Evolutionary conservation across 352 stramenopile genomes (phyloP).

Genomic region (Phytophthora citricola): DNA sequence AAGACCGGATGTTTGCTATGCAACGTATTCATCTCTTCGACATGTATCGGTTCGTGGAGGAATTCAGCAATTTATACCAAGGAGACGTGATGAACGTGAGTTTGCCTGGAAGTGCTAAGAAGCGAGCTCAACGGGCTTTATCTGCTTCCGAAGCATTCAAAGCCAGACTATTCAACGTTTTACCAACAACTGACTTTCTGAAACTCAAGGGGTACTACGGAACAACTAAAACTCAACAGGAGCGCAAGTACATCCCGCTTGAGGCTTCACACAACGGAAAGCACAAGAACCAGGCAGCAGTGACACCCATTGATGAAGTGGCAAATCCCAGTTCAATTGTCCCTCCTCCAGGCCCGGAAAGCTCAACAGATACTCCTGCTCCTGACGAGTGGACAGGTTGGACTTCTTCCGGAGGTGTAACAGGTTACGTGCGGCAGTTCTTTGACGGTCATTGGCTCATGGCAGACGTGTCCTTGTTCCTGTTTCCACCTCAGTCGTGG

Average conservation of each 20-base stretch:
- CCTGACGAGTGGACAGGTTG: slow-evolving; percentile 34
- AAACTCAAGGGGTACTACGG: slow-evolving; percentile 68
- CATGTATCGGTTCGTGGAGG: slow-evolving; percentile 76
- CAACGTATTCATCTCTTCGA: slow-evolving; percentile 82
- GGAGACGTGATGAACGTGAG: slow-evolving; percentile 84
- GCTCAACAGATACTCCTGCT: slow-evolving; percentile 12
- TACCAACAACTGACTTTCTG: slow-evolving; percentile 72
- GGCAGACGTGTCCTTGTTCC: slow-evolving; percentile 78
- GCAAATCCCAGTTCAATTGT: not conserved
- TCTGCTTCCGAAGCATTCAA: slow-evolving; percentile 71
- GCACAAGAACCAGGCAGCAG: slow-evolving; percentile 28
- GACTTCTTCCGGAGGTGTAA: slow-evolving; percentile 21
- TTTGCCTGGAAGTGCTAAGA: slow-evolving; percentile 63
- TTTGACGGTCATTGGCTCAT: slow-evolving; percentile 79
- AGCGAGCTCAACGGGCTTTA: slow-evolving; percentile 60
- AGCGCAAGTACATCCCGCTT: slow-evolving; percentile 34
- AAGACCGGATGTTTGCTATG: slow-evolving; percentile 83
- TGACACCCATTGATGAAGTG: slow-evolving; percentile 30
- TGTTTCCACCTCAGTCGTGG: slow-evolving; percentile 75
- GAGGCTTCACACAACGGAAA: slow-evolving; percentile 13
- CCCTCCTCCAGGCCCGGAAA: slow-evolving; percentile 12
- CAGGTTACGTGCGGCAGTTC: slow-evolving; percentile 53
- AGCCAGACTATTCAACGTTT: slow-evolving; percentile 58
- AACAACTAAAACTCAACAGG: slow-evolving; percentile 23
- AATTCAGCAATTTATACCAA: slow-evolving; percentile 79